Evolutionary conservation across 257 asterid genomes (phyloP), one percentile per base, ranked within the genome.

Genomic region (Schizonepeta tenuifolia): DNA sequence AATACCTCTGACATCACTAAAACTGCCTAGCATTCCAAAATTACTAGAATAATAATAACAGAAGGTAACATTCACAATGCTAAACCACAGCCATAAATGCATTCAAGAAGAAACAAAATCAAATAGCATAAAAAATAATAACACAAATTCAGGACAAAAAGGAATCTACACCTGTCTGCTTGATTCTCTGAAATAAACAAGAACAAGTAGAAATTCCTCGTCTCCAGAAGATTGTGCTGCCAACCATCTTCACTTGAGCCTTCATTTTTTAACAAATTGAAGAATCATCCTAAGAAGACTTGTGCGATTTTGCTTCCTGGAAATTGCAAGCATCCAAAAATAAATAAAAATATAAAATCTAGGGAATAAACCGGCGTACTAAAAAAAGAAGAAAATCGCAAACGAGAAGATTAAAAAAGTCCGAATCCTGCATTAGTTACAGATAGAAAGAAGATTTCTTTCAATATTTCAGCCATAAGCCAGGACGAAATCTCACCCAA

Each of bases 81-180:
- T 31, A 3, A 41, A 66, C 7, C 35, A 65, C 38, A 35, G 8
- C 26, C 44, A 24, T 28, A 63, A 40, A 41, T 7, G 35, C 55
- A 21, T 12, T 26, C 13, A 35, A 70, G 38, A 26, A 12, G 21
- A 78, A 33, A 38, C n/a, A 31, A 31, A 31, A 24, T 33, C 69
- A 22, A 62, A 57, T 18, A 46, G 24, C 69, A 53, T 3, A 7
- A 75, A 67, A 75, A 72, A 62, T 33, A 22, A 21, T 5, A 9
- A n/a, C 7, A 12, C 0, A 61, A 56, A 38, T 67, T 68, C 64
- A 70, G 51, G 58, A 3, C 11, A 20, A 20, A 46, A 64, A 6
- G 18, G 55, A 17, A 1, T 1, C 21, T 17, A 55, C 57, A 88
- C 97, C 96, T 75, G 97, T 92, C 83, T 89, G 96, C 72, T 92